Base-by-base conservation (phyloP, 2,329 filamentous ascomycete genomes). In the Calonectria hawksworthii region DNA sequence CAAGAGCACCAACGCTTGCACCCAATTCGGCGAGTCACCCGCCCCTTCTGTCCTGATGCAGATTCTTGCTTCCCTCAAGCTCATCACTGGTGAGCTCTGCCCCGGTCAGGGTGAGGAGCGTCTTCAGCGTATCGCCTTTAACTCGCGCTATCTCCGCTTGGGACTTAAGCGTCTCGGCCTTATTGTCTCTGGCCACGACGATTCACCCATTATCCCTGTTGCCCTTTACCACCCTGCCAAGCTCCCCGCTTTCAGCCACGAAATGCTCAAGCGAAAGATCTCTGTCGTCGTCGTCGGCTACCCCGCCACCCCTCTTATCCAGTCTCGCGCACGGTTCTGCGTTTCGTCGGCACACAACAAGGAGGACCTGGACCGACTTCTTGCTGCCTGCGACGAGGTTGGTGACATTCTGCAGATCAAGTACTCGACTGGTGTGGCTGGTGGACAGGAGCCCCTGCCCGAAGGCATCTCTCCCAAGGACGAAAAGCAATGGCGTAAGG, bases 161-260 rank as follows among this genome's bases (percentile, higher is more conserved):
- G 97, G 97, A 79, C 92, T 99, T 82, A 99, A 99, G 90, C 95
- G 97, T 80, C 93, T 99, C 68, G 97, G 97, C 65, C 96, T 96
- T 87, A 99, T 99, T 83, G 94, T 98, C 70, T 98, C 98, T 83
- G 97, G 97, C 75, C 96, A 99, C 84, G 97, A 99, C 83, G 97
- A 99, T 87, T 98, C 96, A 7, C 97, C 97, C 72, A 99, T 99
- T 80, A 96, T 99, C 80, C 97, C 97, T 69, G 86, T 99, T 79
- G 91, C 98, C 82, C 92, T 99, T 34, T 99, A 98, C 90, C 95
- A 99, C 87, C 97, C 97, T n/a, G 97, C 95, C 81, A 99, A 99
- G 88, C 98, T 99, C 90, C 95, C 96, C 6, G 96, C 97, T 74
- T 99, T 99, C 86, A 98, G 96, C 65, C 97, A 98, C 84, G 97